Percentiles rank a stretch among this genome's conserved stretches.
Conservation (phyloP, 495 filamentous ascomycete species). For the Penicillium pancosmium region DNA sequence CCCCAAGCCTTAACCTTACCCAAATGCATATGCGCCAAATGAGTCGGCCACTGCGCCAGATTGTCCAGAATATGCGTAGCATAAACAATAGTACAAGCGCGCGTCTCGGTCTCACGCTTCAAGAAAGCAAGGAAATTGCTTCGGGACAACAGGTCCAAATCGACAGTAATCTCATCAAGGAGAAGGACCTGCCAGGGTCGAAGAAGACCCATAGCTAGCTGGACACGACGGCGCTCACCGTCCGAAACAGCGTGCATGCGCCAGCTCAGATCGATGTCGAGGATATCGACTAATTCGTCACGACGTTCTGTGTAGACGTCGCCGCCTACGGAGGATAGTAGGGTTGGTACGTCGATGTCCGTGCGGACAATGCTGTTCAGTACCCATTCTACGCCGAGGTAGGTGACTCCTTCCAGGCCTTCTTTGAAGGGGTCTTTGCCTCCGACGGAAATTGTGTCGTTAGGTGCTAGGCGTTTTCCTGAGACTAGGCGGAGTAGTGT, state of each 20-base stretch:
- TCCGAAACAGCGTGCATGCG: conserved; percentile 94
- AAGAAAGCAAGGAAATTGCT: conserved; percentile 86
- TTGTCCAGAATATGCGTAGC: conserved; percentile 98
- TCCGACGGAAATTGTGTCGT: conserved; percentile 67
- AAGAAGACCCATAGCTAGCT: conserved; percentile 93
- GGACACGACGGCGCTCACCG: conserved; percentile 87
- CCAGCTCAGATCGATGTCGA: conserved; percentile 92
- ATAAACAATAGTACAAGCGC: conserved; percentile 91
- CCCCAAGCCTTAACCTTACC: conserved; percentile 88
- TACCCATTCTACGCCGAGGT: conserved; percentile 97
- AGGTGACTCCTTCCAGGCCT: conserved; percentile 88
- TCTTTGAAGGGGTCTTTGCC: conserved; percentile 90
- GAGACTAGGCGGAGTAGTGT: conserved; percentile 87
- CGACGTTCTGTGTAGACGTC: conserved; percentile 77
- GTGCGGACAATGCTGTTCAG: conserved; percentile 95
- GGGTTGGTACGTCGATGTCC: conserved; percentile 87
- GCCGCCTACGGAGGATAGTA: conserved; percentile 84
- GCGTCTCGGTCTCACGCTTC: conserved; percentile 78
- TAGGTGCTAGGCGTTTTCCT: conserved; percentile 90
- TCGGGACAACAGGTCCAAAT: conserved; percentile 84
- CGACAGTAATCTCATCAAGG: conserved; percentile 97
- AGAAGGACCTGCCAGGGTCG: conserved; percentile 91
- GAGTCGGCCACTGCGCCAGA: conserved; percentile 87
- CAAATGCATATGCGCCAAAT: conserved; percentile 91
- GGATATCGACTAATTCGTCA: conserved; percentile 82